These are phyloP conservation scores for Solanum acaule DNA, from an alignment of 257 asterid genomes.

Conservation along the genomic window DNA sequence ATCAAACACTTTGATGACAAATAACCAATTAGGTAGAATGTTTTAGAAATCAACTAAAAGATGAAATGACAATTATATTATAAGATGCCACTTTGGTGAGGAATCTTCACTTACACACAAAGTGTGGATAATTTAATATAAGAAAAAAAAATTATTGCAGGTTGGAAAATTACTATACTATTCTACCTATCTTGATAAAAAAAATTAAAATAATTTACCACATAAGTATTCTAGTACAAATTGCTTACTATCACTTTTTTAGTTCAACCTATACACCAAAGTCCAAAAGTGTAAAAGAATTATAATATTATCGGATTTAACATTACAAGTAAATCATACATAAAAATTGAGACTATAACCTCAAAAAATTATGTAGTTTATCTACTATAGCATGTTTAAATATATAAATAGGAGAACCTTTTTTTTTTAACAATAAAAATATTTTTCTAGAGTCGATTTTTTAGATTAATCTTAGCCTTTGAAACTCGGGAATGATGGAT, in stretches of 20 bases:
- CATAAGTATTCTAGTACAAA: not conserved
- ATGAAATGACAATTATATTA: not conserved
- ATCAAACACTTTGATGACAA: slow-evolving; percentile 8
- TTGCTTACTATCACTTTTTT: not conserved
- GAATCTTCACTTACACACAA: slow-evolving; percentile 26
- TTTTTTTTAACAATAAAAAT: not conserved
- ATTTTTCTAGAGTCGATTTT: not conserved
- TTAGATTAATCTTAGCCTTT: not conserved
- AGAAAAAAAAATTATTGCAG: too few relatives aligned
- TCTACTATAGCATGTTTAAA: not conserved
- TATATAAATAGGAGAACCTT: not conserved
- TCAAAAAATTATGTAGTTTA: not conserved
- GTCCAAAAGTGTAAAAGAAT: not conserved
- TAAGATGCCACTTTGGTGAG: slow-evolving; percentile 1
- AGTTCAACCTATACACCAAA: not conserved
- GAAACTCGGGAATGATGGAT: not conserved
- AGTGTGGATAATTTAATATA: not conserved
- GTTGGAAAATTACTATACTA: not conserved
- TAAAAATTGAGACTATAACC: not conserved
- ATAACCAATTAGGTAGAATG: slow-evolving; percentile 4
- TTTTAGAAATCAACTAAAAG: slow-evolving; percentile 5
- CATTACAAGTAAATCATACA: not conserved
- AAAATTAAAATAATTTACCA: not conserved
- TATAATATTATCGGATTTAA: not conserved
- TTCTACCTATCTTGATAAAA: not conserved